Evolutionary conservation across 2,329 filamentous ascomycete genomes (phyloP), one percentile per base, ranked within the genome.

Genomic region (Cordyceps cicadae): DNA sequence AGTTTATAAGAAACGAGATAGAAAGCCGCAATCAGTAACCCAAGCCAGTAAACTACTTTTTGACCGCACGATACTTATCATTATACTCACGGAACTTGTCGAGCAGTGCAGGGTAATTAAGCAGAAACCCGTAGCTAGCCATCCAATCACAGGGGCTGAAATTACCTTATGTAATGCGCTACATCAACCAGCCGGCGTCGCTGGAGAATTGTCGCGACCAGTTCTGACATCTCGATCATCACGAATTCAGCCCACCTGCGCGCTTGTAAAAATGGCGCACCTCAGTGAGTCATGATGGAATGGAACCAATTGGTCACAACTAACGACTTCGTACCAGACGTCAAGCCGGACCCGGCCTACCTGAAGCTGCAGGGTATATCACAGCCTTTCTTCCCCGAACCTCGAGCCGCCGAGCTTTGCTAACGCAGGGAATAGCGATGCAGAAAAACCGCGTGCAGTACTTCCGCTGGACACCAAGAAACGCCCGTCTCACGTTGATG

Each of bases 381-480:
- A n/a, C 70, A 64, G 69, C 65, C 67, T 67, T 63, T 26, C 52
- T 14, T 63, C 50, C 32, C n/a, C 21, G 19, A 39, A 50, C 61
- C 59, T 54, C 60, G 59, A 52, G 54, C 63, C 54, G 66, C 61
- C 50, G 45, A 37, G 9, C 39, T 21, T 24, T 56, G 54, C 54
- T 39, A 41, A 37, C 54, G 69, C 71, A 67, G 50, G 55, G 29
- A 51, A 62, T 70, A 96, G 92, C 88, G 74, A 89, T 97, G 86
- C 85, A 83, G 70, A 80, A 83, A 70, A 91, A 90, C 79, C 88
- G 94, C 66, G 88, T 92, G 84, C 91, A 91, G 78, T 96, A 90
- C 84, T 99, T 97, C 84, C 85, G 91, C 75, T 97, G 91, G 90
- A 97, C 89, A 41, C 83, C 86, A 57, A 83, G 89, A 70, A 96